A percentile compares a stretch with the other conserved stretches of the same genome.
phyloP scores from a whole-genome alignment of 148 eudicot genomes.

The Chenopodium berlandieri region DNA sequence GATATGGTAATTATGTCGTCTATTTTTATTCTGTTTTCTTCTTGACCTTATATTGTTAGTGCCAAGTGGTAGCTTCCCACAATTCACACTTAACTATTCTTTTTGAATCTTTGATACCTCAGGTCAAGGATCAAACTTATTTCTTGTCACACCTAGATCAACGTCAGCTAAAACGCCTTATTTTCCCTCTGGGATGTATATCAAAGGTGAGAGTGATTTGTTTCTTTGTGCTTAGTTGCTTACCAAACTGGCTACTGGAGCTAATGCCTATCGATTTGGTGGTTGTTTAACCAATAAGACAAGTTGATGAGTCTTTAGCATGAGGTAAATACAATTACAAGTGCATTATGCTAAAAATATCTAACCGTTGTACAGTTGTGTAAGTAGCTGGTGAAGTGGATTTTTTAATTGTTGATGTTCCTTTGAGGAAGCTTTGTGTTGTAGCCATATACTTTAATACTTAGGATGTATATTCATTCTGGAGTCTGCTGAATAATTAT shows the following conservation, averaged over 20 bases:
- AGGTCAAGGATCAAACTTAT: slow-evolving; percentile 99
- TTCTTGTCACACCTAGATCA: slow-evolving; percentile 94
- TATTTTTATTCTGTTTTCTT: neutral
- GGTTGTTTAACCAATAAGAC: neutral
- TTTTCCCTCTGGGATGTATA: slow-evolving; percentile 83
- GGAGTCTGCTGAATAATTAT: neutral
- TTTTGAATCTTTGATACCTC: slow-evolving; percentile 24
- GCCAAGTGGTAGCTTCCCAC: neutral
- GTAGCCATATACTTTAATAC: neutral
- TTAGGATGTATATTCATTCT: neutral
- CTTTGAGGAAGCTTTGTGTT: neutral
- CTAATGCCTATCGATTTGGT: neutral
- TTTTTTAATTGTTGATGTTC: neutral
- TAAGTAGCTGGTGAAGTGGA: neutral
- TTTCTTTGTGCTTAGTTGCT: neutral
- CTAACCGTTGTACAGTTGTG: neutral
- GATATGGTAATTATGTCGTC: slow-evolving; percentile 57
- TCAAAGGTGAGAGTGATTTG: slow-evolving; percentile 55
- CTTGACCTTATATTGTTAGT: neutral
- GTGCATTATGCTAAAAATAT: neutral
- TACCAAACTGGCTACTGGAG: neutral
- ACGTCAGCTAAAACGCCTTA: slow-evolving; percentile 71
- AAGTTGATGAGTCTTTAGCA: neutral
- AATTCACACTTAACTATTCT: neutral
- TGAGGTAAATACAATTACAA: neutral